These are phyloP conservation scores for Pterocarpus santalinus DNA, from an alignment of 306 rosid genomes.

Conservation along the genomic window DNA sequence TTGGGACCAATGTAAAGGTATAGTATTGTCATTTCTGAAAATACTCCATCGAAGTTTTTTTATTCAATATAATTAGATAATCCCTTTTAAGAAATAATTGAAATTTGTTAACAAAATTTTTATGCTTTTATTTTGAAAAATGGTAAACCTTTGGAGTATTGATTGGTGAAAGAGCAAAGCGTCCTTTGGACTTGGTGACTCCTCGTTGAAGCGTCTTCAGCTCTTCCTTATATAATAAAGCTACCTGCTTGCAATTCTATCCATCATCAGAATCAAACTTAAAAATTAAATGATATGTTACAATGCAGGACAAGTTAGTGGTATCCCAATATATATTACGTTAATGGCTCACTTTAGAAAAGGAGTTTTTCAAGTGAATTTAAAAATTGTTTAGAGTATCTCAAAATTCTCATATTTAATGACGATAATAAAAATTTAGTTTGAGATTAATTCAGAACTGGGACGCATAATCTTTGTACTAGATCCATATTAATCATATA, in stretches of 20 bases:
- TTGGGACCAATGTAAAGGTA: not conserved
- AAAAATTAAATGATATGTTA: no score
- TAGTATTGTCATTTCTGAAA: not conserved
- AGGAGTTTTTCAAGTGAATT: no score
- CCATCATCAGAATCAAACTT: not conserved
- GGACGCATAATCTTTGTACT: not conserved
- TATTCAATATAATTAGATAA: not conserved
- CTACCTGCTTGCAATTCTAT: conserved; percentile 47
- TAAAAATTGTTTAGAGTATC: not conserved
- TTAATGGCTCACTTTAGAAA: no score
- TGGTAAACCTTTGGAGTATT: conserved; percentile 52
- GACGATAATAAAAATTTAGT: not conserved
- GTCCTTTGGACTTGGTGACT: conserved; percentile 19
- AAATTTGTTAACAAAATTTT: not conserved
- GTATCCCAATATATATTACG: no score
- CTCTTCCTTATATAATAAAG: conserved; percentile 47
- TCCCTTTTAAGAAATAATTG: not conserved
- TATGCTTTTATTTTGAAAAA: not conserved
- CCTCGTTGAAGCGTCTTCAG: conserved; percentile 53
- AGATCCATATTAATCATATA: not conserved
- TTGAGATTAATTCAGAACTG: not conserved
- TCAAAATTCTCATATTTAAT: not conserved
- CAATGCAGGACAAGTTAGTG: no score
- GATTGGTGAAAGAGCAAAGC: conserved; percentile 46
- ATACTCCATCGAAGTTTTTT: not conserved